These are phyloP conservation scores for Lumnitzera littorea DNA, from an alignment of 345 rosid species.

Conservation along the genomic window DNA sequence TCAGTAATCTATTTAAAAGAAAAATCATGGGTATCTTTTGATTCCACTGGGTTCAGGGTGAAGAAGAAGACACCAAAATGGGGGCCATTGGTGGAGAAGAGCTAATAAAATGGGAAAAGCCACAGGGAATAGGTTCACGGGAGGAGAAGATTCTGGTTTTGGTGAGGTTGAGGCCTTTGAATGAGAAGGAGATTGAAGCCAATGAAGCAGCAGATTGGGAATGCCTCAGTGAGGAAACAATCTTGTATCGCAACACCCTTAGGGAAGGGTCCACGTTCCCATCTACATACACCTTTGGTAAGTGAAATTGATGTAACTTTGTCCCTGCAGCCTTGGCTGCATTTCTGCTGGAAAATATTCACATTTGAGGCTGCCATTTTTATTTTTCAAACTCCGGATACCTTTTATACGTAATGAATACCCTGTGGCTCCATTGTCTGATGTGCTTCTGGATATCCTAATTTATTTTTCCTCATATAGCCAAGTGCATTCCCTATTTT, in stretches of 20 bases:
- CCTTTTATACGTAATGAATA: too few relatives aligned
- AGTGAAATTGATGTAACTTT: conserved; percentile 8
- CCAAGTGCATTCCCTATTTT: background rate
- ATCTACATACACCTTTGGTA: conserved; percentile 84
- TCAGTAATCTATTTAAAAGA: too few relatives aligned
- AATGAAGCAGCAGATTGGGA: conserved; percentile 94
- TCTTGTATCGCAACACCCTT: conserved; percentile 83
- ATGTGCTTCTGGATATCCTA: background rate
- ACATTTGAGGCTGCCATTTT: too few relatives aligned
- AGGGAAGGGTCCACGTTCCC: conserved; percentile 96
- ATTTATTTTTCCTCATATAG: background rate
- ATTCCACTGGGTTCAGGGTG: conserved; percentile 6
- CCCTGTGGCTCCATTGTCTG: too few relatives aligned
- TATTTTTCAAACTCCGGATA: too few relatives aligned
- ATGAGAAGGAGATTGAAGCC: conserved; percentile 64
- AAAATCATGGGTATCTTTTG: too few relatives aligned
- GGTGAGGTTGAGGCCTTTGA: conserved; percentile 94
- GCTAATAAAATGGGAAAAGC: conserved; percentile 62
- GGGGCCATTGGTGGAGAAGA: conserved; percentile 77
- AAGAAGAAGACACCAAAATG: conserved; percentile 24
- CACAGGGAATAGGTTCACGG: conserved; percentile 44
- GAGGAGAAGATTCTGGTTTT: conserved; percentile 90
- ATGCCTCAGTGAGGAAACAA: conserved; percentile 77
- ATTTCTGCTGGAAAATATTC: background rate
- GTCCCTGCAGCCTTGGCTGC: background rate